Base-by-base conservation (phyloP, 1,284 basidiomycete genomes). In the Stygiomarasmius scandens region DNA sequence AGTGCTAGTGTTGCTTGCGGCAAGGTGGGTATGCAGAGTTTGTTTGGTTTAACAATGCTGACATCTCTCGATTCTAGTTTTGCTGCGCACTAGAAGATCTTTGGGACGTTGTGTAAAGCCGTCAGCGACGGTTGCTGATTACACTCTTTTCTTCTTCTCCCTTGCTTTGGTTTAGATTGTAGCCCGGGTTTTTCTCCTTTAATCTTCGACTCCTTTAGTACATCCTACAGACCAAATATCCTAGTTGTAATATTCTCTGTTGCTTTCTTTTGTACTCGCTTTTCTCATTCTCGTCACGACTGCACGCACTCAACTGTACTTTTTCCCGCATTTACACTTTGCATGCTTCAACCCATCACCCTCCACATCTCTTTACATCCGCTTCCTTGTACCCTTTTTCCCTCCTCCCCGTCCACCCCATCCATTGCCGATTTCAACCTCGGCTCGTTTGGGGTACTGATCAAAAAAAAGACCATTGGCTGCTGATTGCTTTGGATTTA, bases 1-100 rank as follows among this genome's bases (percentile, higher is more conserved):
- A 96, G 94, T 67, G 96, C 97, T 22, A 93, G 90, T 38, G 95
- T 98, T 34, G 96, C 96, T 12, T 99, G 96, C 71, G 96, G 96
- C 61, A 96, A 96, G 83, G 93, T 94, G 64, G 59, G 86, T 73
- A 23, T 25, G 34, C 1, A 36, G 14, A 29, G 14, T 49, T 58
- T 25, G 23, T 51, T 61, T 29, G 62, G 51, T 22, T 25, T 36
- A 27, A 45, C 45, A 41, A 36, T 44, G 27, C 45, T 60, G 70
- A 54, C 22, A 24, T 2, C 41, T 51, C 8, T 52, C 32, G 16
- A 12, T 44, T 34, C 32, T 14, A 88, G 80, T 90, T 90, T 70
- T 89, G 87, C 66, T 90, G 87, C 66, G 87, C 85, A 2, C 77
- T 85, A 66, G 82, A 85, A 69, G 83, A 85, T 61, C 70, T 85